Conservation (phyloP, 345 rosid species). For the Eucalyptus regnans region DNA sequence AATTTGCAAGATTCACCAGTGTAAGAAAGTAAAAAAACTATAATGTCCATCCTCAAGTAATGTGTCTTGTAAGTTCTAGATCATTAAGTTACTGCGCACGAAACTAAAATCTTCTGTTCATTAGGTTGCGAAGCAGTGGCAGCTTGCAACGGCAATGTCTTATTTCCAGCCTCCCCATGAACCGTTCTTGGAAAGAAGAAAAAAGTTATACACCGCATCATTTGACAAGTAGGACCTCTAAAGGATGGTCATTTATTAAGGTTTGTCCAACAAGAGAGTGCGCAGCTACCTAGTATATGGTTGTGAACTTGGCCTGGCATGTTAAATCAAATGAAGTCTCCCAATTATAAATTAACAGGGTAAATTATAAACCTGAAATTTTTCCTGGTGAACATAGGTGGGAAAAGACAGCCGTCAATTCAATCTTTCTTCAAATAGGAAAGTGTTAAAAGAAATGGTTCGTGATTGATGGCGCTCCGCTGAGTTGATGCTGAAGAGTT, state of each 20-base stretch:
- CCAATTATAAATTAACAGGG: not conserved
- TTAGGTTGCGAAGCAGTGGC: not conserved
- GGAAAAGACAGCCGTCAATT: not conserved
- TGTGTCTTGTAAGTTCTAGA: not conserved
- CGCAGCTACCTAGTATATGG: not conserved
- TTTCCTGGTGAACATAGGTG: not conserved
- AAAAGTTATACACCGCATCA: not conserved
- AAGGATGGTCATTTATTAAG: not conserved
- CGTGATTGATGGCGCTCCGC: not conserved
- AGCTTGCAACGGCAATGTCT: not conserved
- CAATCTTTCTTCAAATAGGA: not conserved
- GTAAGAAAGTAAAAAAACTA: not conserved
- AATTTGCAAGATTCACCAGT: not conserved
- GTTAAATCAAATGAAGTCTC: not conserved
- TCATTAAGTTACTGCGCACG: not conserved
- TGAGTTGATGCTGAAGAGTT: not conserved
- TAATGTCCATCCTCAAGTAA: not conserved
- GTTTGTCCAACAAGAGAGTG: not conserved
- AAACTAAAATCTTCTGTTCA: not conserved
- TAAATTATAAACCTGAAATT: not conserved
- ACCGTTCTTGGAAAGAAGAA: not conserved
- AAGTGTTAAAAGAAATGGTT: not conserved
- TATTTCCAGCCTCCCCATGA: not conserved
- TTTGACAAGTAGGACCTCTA: not conserved
- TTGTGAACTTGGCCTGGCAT: not conserved